Conservation (phyloP, 2,329 filamentous ascomycete genomes). For the Cladosporium sp. region DNA sequence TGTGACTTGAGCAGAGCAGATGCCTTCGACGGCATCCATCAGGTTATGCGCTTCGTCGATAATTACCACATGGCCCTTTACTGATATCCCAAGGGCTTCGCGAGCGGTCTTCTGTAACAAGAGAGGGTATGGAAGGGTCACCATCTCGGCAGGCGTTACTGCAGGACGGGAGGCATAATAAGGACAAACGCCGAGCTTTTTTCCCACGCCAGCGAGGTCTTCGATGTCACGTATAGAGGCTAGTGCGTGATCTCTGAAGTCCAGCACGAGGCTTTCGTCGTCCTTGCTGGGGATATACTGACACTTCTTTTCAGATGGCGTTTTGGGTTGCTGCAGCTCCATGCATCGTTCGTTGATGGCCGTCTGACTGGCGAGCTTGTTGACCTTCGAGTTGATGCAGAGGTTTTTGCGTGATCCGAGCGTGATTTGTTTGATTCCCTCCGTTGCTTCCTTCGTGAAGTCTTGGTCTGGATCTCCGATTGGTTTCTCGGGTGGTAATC, state of each 20-base stretch:
- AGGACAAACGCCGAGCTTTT: conserved; percentile 78
- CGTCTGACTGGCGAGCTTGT: conserved; percentile 65
- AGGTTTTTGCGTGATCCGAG: conserved; percentile 82
- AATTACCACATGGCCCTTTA: conserved; percentile 88
- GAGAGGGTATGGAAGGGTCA: conserved; percentile 89
- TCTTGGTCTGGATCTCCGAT: conserved; percentile 5
- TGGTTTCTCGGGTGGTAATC: conserved; percentile 47
- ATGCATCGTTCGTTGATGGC: conserved; percentile 93
- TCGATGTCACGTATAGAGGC: conserved; percentile 91
- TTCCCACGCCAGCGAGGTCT: conserved; percentile 77
- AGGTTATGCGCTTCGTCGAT: conserved; percentile 98
- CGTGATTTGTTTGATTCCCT: conserved; percentile 76
- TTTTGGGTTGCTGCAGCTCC: conserved; percentile 76
- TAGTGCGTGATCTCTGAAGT: conserved; percentile 82
- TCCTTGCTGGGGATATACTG: conserved; percentile 77
- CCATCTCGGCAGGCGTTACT: conserved; percentile 73
- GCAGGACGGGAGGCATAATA: conserved; percentile 93
- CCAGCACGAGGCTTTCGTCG: conserved; percentile 67
- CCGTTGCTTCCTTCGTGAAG: conserved; percentile 41
- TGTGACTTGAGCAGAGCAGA: conserved; percentile 77
- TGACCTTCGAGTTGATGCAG: conserved; percentile 86
- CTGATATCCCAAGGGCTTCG: conserved; percentile 80
- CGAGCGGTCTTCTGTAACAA: conserved; percentile 83
- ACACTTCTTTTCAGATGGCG: conserved; percentile 67
- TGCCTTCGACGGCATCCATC: conserved; percentile 88